phyloP scores from a whole-genome alignment of 345 rosid genomes.

The Nasturtium officinale region DNA sequence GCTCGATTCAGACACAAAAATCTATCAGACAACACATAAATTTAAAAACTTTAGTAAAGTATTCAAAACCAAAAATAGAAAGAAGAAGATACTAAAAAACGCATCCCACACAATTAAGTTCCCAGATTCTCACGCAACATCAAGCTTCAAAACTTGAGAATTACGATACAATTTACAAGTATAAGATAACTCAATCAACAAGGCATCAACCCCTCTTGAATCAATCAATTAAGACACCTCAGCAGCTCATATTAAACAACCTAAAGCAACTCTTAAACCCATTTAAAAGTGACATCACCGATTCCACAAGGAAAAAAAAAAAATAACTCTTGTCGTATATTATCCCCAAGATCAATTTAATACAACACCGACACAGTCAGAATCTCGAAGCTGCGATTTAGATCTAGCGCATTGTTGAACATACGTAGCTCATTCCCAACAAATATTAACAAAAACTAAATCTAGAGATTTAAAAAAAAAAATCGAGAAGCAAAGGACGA shows the following conservation, averaged over 20 bases:
- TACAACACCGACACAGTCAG: constrained; percentile 29
- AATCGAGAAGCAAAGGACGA: constrained; percentile 26
- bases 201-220: constrained; percentile 17
- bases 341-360: constrained; percentile 14
- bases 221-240: constrained; percentile 34
- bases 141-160: constrained; percentile 25
- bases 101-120: constrained; percentile 15
- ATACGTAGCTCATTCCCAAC: constrained; percentile 25
- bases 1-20: constrained; percentile 4
- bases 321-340: not conserved
- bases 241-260: constrained; percentile 34
- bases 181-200: constrained; percentile 18
- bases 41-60: not conserved
- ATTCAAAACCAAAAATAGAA: constrained; percentile 20
- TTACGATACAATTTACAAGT: constrained; percentile 7
- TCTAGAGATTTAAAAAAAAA: constrained; percentile 28
- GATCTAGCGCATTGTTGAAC: constrained; percentile 27
- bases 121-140: constrained; percentile 44
- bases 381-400: constrained; percentile 30
- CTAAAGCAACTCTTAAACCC: constrained; percentile 24
- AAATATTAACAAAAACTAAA: constrained; percentile 5
- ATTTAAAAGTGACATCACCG: constrained; percentile 18
- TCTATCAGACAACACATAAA: constrained; percentile 25
- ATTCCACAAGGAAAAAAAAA: not conserved
- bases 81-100: constrained; percentile 17